Base-by-base conservation (phyloP, 805 yeast genomes). In the Novakomyces olei region DNA sequence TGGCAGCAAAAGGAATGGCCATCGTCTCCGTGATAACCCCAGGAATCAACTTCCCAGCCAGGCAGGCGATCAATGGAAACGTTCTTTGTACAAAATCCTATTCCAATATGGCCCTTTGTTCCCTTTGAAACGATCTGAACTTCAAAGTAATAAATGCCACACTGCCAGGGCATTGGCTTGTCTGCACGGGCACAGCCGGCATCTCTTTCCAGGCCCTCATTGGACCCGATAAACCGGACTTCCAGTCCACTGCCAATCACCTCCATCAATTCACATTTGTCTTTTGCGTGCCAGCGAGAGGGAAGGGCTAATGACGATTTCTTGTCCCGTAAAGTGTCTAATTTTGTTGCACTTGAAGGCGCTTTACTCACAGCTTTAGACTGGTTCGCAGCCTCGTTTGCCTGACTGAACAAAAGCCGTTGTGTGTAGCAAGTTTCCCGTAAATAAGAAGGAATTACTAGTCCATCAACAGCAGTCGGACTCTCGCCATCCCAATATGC, bases 11-110 rank as follows among this genome's bases (percentile, higher is more conserved):
- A 44, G 9, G 57, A 50, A 15, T 50, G 46, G 0, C 72, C 74
- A 33, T 63, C 67, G 37, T 55, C 62, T 4, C 72, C 66, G 41
- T 60, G 66, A 42, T 61, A 63, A 0, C 68, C 69, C 56, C 63
- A 67, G 2, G 64, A 51, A n/a, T 57, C 50, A 15, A 44, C 42
- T 30, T 64, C 70, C 19, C 54, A 42, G 5, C 70, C 72, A 2
- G 70, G 63, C 39, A 64, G 44, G 37, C 59, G 60, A 15, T 49
- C 43, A 9, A 52, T 37, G 2, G 41, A 31, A 2, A 44, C 36
- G 9, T 47, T 41, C 19, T 53, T 44, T 27, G 53, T 55, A 41
- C 63, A 53, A 35, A 59, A 53, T 2, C 73, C 73, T 22, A 67
- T 38, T 3, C 61, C 51, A 3, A 63, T 44, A 36, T 30, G 37